These are phyloP conservation scores for Paratinospora sagittata DNA, from an alignment of 164 flowering plant species.

Conservation along the genomic window DNA sequence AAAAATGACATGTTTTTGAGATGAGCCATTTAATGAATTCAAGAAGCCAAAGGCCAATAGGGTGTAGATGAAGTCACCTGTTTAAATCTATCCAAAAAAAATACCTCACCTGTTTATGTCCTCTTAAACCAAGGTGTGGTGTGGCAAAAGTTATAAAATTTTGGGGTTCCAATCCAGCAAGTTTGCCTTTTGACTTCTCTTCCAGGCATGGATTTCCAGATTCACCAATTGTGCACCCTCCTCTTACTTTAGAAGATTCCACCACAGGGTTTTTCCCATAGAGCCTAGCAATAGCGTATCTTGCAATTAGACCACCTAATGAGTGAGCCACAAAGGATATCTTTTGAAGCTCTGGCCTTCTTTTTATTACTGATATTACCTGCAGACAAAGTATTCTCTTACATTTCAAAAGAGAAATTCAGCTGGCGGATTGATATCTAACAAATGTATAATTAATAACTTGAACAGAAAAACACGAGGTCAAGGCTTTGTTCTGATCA, in stretches of 20 bases:
- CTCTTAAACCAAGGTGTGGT: conserved; percentile 88
- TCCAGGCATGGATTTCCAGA: conserved; percentile 19
- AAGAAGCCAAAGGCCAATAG: neutral
- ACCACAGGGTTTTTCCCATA: conserved; percentile 27
- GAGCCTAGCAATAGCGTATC: conserved; percentile 88
- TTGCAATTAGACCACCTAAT: conserved; percentile 80
- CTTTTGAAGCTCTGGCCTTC: conserved; percentile 56
- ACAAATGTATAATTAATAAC: neutral
- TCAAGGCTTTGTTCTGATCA: neutral
- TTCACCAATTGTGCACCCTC: conserved; percentile 20
- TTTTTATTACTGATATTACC: conserved; percentile 55
- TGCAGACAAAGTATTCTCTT: conserved; percentile 17
- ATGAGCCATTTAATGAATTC: neutral
- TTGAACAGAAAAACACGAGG: neutral
- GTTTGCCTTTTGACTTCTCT: conserved; percentile 38
- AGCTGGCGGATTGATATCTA: neutral
- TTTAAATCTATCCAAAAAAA: neutral
- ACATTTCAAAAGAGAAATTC: neutral
- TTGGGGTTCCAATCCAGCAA: conserved; percentile 82
- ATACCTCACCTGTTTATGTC: conserved; percentile 68
- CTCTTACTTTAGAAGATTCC: conserved; percentile 30
- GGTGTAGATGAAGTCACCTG: neutral
- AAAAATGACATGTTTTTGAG: neutral
- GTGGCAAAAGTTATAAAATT: conserved; percentile 84
- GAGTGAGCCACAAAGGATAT: conserved; percentile 90